Evolutionary conservation across 78 protist genomes (phyloP), one percentile per base, ranked within the genome.

Genomic region (Monosiga brevicollis): DNA sequence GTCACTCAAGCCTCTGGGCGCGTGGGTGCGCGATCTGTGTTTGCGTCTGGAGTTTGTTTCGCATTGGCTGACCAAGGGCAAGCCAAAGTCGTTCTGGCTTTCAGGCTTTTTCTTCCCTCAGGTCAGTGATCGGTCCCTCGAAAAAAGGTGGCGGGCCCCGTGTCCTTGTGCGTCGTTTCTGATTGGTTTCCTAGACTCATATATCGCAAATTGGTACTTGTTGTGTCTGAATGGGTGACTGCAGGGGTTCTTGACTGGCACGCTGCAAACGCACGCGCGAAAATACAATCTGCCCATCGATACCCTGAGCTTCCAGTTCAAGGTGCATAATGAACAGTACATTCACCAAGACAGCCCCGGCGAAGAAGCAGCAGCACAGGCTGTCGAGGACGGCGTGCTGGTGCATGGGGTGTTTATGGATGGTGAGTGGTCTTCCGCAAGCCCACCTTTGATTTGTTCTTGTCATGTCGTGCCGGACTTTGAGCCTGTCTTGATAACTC

Each of bases 211-310:
- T n/a, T n/a, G n/a, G n/a, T n/a, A n/a, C n/a, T n/a, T n/a, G n/a
- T n/a, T n/a, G n/a, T n/a, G n/a, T n/a, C n/a, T n/a, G n/a, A n/a
- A n/a, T n/a, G n/a, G n/a, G n/a, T n/a, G n/a, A 49, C 15, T 49
- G 62, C 95, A 95, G 84, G 95, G 91, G 2, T 93, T 93, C 89
- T 49, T 95, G 38, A 95, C 96, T 6, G 98, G 96, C 38, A 90
- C 89, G 42, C 78, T 86, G 74, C 97, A 95, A 78, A 91, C 88
- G 81, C 90, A 49, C 34, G 96, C 96, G 25, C 81, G 97, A 2
- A 85, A 86, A 81, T n/a, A 85, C 80, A 1, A 32, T 29, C 39
- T 88, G 29, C 70, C 94, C 11, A 86, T 95, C 80, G 97, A 95
- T 86, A 73, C 93, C 37, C 35, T 92, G 42, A 41, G 75, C 2